A percentile compares a stretch with the other conserved stretches of the same genome.
These are phyloP conservation scores for Fusarium subtropicale DNA, from an alignment of 2,329 filamentous ascomycete species.

Conservation along the genomic window DNA sequence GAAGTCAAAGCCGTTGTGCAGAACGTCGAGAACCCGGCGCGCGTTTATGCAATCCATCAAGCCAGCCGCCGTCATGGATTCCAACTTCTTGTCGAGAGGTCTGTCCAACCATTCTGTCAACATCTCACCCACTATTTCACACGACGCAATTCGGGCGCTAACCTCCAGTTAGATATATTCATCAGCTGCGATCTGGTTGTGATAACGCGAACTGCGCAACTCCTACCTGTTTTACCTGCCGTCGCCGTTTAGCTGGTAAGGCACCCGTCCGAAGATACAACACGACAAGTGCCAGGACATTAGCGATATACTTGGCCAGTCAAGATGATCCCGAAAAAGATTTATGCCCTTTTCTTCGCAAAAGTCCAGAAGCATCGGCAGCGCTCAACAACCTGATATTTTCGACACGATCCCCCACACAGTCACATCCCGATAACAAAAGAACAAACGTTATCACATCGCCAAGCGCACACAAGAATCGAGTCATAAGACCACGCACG, in stretches of 20 bases:
- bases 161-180: conserved; percentile 71
- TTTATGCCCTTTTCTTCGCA: conserved; percentile 69
- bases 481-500: conserved; percentile 4
- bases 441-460: conserved; percentile 19
- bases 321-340: conserved; percentile 79
- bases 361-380: conserved; percentile 57
- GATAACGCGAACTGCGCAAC: conserved; percentile 75
- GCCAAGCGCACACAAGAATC: conserved; percentile 13
- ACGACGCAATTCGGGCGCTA: conserved; percentile 13
- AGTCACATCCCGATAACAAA: conserved; percentile 37
- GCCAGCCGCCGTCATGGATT: conserved; percentile 72
- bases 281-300: conserved; percentile 80
- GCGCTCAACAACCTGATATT: conserved; percentile 63
- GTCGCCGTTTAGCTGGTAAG: conserved; percentile 73
- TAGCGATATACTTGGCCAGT: conserved; percentile 84
- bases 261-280: conserved; percentile 83
- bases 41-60: conserved; percentile 70
- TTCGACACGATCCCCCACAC: conserved; percentile 44
- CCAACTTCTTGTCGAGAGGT: conserved; percentile 76
- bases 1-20: conserved; percentile 67
- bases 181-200: conserved; percentile 86
- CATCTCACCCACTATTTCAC: neutral
- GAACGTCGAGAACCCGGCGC: conserved; percentile 70
- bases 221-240: conserved; percentile 83
- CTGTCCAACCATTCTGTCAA: conserved; percentile 40